These are phyloP conservation scores for Leucocoprinus leucothites DNA, from an alignment of 768 basidiomycete genomes.

Conservation along the genomic window DNA sequence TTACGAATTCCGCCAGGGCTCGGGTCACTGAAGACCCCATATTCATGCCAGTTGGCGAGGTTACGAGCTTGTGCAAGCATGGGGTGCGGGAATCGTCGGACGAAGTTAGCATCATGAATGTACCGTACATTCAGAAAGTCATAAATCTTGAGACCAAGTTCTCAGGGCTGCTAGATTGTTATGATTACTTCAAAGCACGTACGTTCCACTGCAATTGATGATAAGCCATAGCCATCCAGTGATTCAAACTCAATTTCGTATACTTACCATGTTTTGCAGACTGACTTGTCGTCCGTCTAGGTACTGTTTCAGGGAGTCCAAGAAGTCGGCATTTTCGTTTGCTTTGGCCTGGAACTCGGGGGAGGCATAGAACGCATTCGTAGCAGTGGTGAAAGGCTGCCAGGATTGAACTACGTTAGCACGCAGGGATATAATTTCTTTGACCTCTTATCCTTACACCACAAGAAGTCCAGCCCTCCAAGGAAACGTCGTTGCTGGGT, in stretches of 20 bases:
- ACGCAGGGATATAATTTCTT: background rate
- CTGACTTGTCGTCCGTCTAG: conserved; percentile 51
- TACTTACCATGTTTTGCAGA: conserved; percentile 57
- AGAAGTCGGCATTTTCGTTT: conserved; percentile 43
- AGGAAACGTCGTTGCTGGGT: conserved; percentile 54
- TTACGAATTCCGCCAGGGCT: conserved; percentile 61
- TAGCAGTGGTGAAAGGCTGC: conserved; percentile 48
- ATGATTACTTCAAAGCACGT: background rate
- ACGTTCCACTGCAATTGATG: conserved; percentile 7
- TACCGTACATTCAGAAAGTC: conserved; percentile 73
- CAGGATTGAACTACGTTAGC: background rate
- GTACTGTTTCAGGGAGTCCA: conserved; percentile 45
- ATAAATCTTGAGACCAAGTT: conserved; percentile 46
- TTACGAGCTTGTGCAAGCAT: conserved; percentile 53
- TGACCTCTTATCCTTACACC: conserved; percentile 30
- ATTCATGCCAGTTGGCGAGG: conserved; percentile 74
- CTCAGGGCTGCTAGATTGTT: background rate
- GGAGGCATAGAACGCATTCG: conserved; percentile 53
- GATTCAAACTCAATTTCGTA: background rate
- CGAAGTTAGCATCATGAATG: conserved; percentile 62
- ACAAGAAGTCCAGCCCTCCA: conserved; percentile 68
- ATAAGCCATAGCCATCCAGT: background rate
- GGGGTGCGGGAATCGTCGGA: conserved; percentile 38
- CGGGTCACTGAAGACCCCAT: conserved; percentile 57
- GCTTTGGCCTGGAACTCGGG: conserved; percentile 43